Percentiles rank a stretch among this genome's conserved stretches.
phyloP scores from a whole-genome alignment of 2,329 filamentous ascomycete genomes.

The Colletotrichum higginsianum region DNA sequence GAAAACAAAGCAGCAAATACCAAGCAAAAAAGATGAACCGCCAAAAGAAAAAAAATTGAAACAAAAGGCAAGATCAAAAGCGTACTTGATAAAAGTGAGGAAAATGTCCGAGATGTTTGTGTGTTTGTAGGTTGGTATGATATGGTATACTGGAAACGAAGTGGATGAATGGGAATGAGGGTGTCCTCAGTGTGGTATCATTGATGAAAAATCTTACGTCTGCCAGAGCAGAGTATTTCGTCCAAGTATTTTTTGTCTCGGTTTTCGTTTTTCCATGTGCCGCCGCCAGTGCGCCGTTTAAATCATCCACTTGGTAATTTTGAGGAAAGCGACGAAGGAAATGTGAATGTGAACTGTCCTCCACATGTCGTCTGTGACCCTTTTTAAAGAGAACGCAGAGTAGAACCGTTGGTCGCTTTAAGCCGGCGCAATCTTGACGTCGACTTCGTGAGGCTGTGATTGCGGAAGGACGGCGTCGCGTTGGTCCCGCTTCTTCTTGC shows the following conservation, averaged over 20 bases:
- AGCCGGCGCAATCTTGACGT: constrained; percentile 46
- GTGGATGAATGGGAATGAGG: constrained; percentile 24
- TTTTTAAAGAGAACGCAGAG: background rate
- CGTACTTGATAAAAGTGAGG: constrained; percentile 16
- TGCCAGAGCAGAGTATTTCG: constrained; percentile 21
- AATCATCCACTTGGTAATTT: constrained; percentile 33
- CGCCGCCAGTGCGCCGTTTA: constrained; percentile 40
- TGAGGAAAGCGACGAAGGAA: constrained; percentile 9
- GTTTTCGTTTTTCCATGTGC: constrained; percentile 37
- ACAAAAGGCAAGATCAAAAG: constrained; percentile 2
- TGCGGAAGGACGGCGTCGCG: constrained; percentile 45
- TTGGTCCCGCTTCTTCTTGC: constrained; percentile 55
- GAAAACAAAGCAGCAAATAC: constrained; percentile 12
- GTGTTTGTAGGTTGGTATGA: constrained; percentile 24
- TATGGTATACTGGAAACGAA: constrained; percentile 42
- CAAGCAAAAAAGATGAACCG: constrained; percentile 21
- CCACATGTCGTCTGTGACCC: constrained; percentile 16
- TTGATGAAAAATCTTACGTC: constrained; percentile 30
- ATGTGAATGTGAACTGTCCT: background rate
- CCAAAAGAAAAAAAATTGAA: background rate
- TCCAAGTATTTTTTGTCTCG: constrained; percentile 33
- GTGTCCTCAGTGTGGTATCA: constrained; percentile 40
- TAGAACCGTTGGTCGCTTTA: constrained; percentile 33
- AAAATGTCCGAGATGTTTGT: constrained; percentile 25
- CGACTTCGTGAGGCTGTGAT: constrained; percentile 46